A percentile compares a stretch with the other conserved stretches of the same genome.
phyloP scores from a whole-genome alignment of 2,329 filamentous ascomycete genomes.

The Claviceps sp. region DNA sequence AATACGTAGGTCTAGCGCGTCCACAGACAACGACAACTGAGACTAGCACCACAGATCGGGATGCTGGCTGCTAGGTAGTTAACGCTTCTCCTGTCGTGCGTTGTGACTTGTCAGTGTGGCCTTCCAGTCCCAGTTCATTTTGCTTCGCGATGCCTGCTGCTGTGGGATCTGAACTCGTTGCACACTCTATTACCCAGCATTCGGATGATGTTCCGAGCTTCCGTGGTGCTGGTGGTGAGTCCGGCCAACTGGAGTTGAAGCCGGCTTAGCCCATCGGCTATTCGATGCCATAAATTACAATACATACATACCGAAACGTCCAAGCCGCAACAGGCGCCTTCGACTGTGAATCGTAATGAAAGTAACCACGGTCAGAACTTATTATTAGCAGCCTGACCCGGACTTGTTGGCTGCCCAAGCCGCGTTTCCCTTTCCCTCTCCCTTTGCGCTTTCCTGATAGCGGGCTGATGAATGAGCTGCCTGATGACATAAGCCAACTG shows the following conservation, averaged over 20 bases:
- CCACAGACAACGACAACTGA: not conserved
- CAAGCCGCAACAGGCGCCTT: not conserved
- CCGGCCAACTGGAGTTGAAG: no score
- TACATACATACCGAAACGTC: no score
- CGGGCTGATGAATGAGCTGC: not conserved
- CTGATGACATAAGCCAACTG: conserved; percentile 3
- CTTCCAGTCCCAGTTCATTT: not conserved
- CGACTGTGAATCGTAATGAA: not conserved
- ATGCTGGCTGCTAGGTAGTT: not conserved
- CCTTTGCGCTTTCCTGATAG: not conserved
- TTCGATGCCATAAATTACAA: no score
- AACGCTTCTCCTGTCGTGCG: not conserved
- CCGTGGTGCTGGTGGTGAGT: no score
- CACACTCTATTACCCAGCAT: not conserved
- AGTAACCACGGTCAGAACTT: no score
- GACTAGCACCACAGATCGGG: not conserved
- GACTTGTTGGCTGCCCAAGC: not conserved
- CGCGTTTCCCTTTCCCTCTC: not conserved
- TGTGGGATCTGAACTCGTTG: not conserved
- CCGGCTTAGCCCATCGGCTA: no score
- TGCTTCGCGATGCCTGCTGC: not conserved
- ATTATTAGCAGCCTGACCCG: not conserved
- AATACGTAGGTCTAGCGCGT: not conserved
- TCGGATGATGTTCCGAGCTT: not conserved
- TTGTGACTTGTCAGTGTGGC: not conserved